A percentile compares a stretch with the other conserved stretches of the same genome.
phyloP scores from a whole-genome alignment of 2,329 filamentous ascomycete genomes.

The Chaetomiaceae sp. region DNA sequence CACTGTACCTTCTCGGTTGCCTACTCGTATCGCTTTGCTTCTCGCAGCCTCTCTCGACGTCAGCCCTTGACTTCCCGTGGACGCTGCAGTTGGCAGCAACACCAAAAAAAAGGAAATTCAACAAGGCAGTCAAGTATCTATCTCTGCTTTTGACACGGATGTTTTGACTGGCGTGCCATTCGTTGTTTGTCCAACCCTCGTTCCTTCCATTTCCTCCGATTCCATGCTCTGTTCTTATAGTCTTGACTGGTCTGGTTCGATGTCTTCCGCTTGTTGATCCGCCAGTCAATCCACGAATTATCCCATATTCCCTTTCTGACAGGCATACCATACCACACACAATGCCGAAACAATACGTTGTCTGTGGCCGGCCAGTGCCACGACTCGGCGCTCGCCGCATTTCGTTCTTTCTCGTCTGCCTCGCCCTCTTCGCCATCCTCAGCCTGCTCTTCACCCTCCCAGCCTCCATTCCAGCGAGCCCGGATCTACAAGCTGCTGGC shows the following conservation, averaged over 20 bases:
- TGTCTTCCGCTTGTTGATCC: too few relatives aligned
- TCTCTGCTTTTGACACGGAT: too few relatives aligned
- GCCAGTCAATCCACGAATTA: too few relatives aligned
- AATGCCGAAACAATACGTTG: slow-evolving; percentile 45
- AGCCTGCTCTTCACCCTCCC: slow-evolving; percentile 51
- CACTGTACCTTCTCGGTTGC: too few relatives aligned
- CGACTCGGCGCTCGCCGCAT: slow-evolving; percentile 51
- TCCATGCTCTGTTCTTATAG: too few relatives aligned
- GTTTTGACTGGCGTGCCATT: too few relatives aligned
- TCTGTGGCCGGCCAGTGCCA: slow-evolving; percentile 48
- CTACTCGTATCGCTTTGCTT: too few relatives aligned
- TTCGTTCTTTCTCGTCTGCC: slow-evolving; percentile 46
- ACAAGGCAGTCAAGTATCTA: neutral
- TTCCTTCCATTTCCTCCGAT: neutral
- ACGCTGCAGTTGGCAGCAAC: neutral
- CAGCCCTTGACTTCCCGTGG: neutral
- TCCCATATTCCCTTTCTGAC: too few relatives aligned
- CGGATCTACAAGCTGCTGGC: slow-evolving; percentile 47
- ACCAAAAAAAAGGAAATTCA: neutral
- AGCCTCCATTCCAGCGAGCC: slow-evolving; percentile 43
- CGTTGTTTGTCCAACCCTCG: neutral
- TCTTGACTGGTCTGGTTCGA: too few relatives aligned
- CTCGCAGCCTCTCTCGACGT: too few relatives aligned
- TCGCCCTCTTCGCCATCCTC: slow-evolving; percentile 52
- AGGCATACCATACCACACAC: too few relatives aligned